Base-by-base conservation (phyloP, 129 eudicot genomes). In the Arctium lappa region DNA sequence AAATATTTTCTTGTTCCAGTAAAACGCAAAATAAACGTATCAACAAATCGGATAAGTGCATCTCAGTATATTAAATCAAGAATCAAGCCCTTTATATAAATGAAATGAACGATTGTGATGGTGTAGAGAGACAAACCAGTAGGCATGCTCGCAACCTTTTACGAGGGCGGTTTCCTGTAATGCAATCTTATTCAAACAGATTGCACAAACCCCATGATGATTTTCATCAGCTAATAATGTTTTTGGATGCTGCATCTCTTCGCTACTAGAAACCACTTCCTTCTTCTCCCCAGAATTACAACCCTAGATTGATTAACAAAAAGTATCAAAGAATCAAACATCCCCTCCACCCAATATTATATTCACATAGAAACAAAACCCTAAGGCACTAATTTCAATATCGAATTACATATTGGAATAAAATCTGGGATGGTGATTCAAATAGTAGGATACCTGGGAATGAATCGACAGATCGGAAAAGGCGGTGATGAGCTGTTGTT, bases 131-230 rank as follows among this genome's bases (percentile, higher is more conserved):
- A 90, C 90, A 77, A 91, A 93, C 99, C 98, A 95, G 97, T 91
- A 95, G 85, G 99, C 95, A 85, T 95, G 99, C 91, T 95, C 99
- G 95, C 99, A 95, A 89, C 99, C 99, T 93, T 95, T 95, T 27
- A 95, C 92, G 75, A 95, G 97, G 42, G 99, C 98, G 39, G 98
- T 93, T 79, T 95, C 97, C 82, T 90, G 91, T 38, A 95, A 87
- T 50, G 85, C 91, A 15, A 96, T 96, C 87, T 86, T 88, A 48
- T 90, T 89, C 90, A 93, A 91, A 91, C 99, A 96, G 27, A 93
- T 93, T 4, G 99, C 99, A 86, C 98, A 93, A 69, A 76, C 69
- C 27, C 97, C 99, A 73, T 93, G 88, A 82, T 87, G 93, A 76
- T 81, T 32, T 50, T 72, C 83, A 81, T 76, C 88, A 46, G 29